phyloP scores from a whole-genome alignment of 73 alveolate species.

The Uronychia setigera region DNA sequence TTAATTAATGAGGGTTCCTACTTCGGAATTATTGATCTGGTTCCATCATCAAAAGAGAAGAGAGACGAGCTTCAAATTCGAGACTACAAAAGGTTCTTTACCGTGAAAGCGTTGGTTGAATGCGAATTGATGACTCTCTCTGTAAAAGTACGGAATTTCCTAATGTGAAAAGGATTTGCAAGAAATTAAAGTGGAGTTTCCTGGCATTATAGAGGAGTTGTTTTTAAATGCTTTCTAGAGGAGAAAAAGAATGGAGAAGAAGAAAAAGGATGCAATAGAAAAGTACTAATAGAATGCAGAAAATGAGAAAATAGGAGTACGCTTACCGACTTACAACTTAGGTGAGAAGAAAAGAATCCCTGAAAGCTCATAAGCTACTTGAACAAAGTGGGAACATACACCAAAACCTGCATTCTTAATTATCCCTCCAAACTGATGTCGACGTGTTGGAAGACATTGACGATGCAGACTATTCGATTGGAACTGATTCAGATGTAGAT shows the following conservation, averaged over 20 bases:
- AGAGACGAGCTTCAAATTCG: background rate
- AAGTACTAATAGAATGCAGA: background rate
- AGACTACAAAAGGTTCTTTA: background rate
- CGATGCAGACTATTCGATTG: background rate
- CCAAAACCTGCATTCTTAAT: no score
- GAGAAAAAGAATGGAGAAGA: background rate
- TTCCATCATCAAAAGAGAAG: background rate
- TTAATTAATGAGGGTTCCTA: conserved; percentile 1
- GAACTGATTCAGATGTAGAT: background rate
- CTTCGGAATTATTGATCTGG: conserved; percentile 29
- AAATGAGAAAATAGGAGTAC: background rate
- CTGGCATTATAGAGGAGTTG: background rate
- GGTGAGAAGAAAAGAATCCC: background rate
- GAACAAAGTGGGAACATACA: background rate
- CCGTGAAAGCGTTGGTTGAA: background rate
- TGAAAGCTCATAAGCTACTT: background rate
- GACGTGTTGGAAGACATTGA: background rate
- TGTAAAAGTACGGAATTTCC: background rate
- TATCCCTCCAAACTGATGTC: no score
- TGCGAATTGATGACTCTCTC: conserved; percentile 18
- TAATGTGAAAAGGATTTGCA: conserved; percentile 26
- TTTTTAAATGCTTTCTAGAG: background rate
- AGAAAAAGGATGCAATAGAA: background rate
- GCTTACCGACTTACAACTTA: background rate
- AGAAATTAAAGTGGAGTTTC: background rate